phyloP scores from a whole-genome alignment of 75 land plant species.

The Azolla pinnata region DNA sequence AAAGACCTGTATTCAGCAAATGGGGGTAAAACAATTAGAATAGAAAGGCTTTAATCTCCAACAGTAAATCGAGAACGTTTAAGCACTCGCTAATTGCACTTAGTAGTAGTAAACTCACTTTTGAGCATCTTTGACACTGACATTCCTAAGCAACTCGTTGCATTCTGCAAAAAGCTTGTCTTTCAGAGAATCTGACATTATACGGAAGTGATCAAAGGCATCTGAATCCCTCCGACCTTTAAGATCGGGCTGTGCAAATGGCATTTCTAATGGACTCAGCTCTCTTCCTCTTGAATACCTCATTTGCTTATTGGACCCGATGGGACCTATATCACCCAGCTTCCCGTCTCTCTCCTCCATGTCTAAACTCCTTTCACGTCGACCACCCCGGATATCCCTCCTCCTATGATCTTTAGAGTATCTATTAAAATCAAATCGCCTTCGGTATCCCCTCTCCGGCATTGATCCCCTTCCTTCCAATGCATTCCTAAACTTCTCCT shows the following conservation, averaged over 20 bases:
- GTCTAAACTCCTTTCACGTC: too few species aligned
- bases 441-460: not conserved
- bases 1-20: slow-evolving; percentile 34
- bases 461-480: not conserved
- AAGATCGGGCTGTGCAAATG: too few species aligned
- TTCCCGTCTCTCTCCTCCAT: not conserved
- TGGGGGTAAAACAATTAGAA: too few species aligned
- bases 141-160: slow-evolving; percentile 27
- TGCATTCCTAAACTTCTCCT: not conserved
- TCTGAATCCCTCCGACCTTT: too few species aligned
- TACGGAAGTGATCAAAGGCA: too few species aligned
- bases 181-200: slow-evolving; percentile 4
- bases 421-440: not conserved
- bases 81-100: not conserved
- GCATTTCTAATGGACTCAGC: too few species aligned
- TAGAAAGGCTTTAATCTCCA: too few species aligned
- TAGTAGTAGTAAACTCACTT: slow-evolving; percentile 39
- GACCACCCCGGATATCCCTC: not conserved
- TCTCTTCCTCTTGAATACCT: too few species aligned
- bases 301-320: too few species aligned
- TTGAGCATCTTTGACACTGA: slow-evolving; percentile 48
- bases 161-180: slow-evolving; percentile 22
- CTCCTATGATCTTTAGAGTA: not conserved
- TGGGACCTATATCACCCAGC: too few species aligned
- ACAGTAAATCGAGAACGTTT: not conserved